Conservation (phyloP, 2,329 filamentous ascomycete species). For the Aspergillus sp. region DNA sequence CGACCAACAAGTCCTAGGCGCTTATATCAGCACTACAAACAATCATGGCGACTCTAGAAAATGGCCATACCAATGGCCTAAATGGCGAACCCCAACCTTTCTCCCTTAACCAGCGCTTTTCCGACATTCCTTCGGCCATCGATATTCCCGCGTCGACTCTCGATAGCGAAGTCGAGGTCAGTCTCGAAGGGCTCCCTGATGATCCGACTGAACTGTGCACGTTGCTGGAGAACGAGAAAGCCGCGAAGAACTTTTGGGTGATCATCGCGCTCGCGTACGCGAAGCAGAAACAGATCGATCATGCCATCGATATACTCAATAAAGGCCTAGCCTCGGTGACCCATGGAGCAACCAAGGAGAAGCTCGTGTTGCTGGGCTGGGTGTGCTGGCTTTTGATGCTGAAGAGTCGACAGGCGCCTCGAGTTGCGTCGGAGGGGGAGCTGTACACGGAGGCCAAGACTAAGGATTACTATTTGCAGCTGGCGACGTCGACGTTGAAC, state of each 20-base stretch:
- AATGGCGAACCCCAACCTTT: constrained; percentile 36
- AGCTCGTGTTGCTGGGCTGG: constrained; percentile 74
- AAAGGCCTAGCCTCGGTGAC: constrained; percentile 67
- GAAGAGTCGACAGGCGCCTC: constrained; percentile 76
- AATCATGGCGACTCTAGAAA: constrained; percentile 47
- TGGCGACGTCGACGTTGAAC: constrained; percentile 85
- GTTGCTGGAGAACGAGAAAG: constrained; percentile 87
- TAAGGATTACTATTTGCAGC: constrained; percentile 86
- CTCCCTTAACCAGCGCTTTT: constrained; percentile 43
- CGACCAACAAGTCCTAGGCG: constrained; percentile 1
- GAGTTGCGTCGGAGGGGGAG: constrained; percentile 58
- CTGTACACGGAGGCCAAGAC: constrained; percentile 68
- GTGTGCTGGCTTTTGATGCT: constrained; percentile 87
- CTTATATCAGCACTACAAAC: background rate
- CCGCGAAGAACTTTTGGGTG: constrained; percentile 91
- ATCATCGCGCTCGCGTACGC: constrained; percentile 95
- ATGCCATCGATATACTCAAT: constrained; percentile 63
- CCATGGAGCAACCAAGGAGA: constrained; percentile 67
- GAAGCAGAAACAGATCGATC: constrained; percentile 88
- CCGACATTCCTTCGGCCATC: constrained; percentile 56
- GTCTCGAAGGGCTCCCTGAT: constrained; percentile 82
- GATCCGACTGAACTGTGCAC: constrained; percentile 93
- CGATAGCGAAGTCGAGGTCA: constrained; percentile 76
- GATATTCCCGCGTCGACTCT: constrained; percentile 57
- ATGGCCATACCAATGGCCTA: constrained; percentile 48